These are phyloP conservation scores for Emericellopsis cladophorae DNA, from an alignment of 2,329 filamentous ascomycete species.

Conservation along the genomic window DNA sequence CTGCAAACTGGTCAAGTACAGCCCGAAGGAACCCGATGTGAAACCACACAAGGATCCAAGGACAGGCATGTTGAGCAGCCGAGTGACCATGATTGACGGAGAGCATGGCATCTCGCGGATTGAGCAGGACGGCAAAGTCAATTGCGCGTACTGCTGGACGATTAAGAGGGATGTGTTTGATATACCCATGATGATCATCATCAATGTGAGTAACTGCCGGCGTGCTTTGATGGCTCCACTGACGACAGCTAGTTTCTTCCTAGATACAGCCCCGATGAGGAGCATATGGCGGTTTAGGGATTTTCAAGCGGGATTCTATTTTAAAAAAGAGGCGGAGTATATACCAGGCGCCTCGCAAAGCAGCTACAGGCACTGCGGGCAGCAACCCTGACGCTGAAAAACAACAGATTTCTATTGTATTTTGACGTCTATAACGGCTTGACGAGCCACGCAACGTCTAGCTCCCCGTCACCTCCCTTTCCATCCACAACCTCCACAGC, in stretches of 20 bases:
- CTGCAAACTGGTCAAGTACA: constrained; percentile 84
- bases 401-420: not conserved
- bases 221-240: not conserved
- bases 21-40: constrained; percentile 44
- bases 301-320: not conserved
- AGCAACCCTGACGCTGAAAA: too few relatives aligned
- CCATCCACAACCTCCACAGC: constrained; percentile 13
- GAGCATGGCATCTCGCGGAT: constrained; percentile 73
- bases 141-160: constrained; percentile 94
- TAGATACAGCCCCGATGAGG: constrained; percentile 45
- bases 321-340: too few relatives aligned
- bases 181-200: constrained; percentile 96
- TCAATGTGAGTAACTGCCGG: constrained; percentile 63
- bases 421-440: constrained; percentile 9
- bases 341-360: too few relatives aligned
- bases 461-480: constrained; percentile 10
- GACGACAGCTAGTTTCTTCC: constrained; percentile 35
- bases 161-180: constrained; percentile 96
- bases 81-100: constrained; percentile 51
- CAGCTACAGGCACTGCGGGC: too few relatives aligned
- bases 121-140: constrained; percentile 79
- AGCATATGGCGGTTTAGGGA: constrained; percentile 37
- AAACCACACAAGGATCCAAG: constrained; percentile 29
- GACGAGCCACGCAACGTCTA: constrained; percentile 27
- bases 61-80: constrained; percentile 39